A percentile compares a stretch with the other conserved stretches of the same genome.
Evolutionary conservation across 805 yeast genomes (phyloP).

Genomic region (Ogataea polymorpha): DNA sequence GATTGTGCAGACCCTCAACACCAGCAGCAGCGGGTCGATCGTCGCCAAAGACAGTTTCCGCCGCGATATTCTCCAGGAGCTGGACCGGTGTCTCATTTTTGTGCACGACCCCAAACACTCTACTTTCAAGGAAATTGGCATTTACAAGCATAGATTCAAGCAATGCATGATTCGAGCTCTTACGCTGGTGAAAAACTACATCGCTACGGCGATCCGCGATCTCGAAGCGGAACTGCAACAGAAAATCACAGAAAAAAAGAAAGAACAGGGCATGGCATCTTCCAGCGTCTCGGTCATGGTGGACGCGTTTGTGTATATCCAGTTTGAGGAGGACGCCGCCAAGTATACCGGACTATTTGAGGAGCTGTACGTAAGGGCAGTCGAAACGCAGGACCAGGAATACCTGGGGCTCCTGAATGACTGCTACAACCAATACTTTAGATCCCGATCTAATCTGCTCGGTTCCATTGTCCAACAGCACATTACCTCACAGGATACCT

Average conservation of each 20-base stretch:
- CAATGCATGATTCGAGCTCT: constrained; percentile 82
- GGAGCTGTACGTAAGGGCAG: constrained; percentile 29
- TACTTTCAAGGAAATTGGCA: constrained; percentile 61
- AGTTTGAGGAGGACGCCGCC: constrained; percentile 43
- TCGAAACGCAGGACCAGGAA: constrained; percentile 29
- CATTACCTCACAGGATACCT: constrained; percentile 20
- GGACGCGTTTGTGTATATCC: constrained; percentile 64
- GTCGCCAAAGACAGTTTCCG: constrained; percentile 59
- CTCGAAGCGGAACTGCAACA: constrained; percentile 26
- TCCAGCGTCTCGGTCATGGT: constrained; percentile 39
- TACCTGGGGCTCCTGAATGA: constrained; percentile 68
- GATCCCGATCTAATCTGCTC: constrained; percentile 50
- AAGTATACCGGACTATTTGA: constrained; percentile 21
- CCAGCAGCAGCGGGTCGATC: constrained; percentile 60
- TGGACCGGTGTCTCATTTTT: constrained; percentile 68
- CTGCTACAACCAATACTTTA: constrained; percentile 61
- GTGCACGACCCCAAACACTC: constrained; percentile 47
- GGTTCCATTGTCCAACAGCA: constrained; percentile 34
- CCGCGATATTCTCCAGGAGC: constrained; percentile 45
- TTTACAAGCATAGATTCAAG: constrained; percentile 68
- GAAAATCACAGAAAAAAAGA: constrained; percentile 20
- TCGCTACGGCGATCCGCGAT: constrained; percentile 42
- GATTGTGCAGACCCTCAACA: constrained; percentile 64
- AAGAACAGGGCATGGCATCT: constrained; percentile 12
- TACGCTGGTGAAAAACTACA: constrained; percentile 67